Conservation (phyloP, 1,139 yeast species). For the Suhomyces atakaporum region DNA sequence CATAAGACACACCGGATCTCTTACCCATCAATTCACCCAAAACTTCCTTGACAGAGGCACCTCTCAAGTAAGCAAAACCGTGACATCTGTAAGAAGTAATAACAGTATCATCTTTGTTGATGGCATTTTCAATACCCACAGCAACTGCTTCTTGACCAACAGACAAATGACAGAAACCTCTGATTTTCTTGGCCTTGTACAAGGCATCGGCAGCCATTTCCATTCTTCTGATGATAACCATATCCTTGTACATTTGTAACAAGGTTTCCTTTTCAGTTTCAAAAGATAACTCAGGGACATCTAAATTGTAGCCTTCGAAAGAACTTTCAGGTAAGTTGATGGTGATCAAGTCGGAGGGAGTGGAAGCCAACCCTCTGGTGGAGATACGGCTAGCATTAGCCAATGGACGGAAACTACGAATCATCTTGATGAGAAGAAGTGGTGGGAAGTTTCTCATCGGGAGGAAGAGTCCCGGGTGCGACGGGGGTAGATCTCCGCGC, state of each 20-base stretch:
- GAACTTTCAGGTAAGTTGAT: conserved; percentile 74
- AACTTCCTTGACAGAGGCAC: conserved; percentile 86
- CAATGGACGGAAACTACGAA: conserved; percentile 26
- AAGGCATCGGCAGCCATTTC: conserved; percentile 99
- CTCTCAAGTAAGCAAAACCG: conserved; percentile 96
- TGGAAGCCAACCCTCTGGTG: conserved; percentile 39
- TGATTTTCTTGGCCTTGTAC: conserved; percentile 95
- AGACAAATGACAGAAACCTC: conserved; percentile 99
- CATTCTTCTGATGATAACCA: conserved; percentile 93
- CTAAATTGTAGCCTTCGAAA: conserved; percentile 84
- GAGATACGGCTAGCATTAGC: conserved; percentile 19
- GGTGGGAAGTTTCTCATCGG: conserved; percentile 13
- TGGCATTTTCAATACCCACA: conserved; percentile 96
- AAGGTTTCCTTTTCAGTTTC: conserved; percentile 78
- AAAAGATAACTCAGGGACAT: conserved; percentile 66
- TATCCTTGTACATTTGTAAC: conserved; percentile 93
- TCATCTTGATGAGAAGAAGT: conserved; percentile 17
- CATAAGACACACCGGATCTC: conserved; percentile 91
- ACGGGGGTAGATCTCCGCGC: conserved; percentile 13
- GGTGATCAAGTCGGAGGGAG: conserved; percentile 43
- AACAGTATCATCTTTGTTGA: conserved; percentile 77
- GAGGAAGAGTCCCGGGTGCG: conserved; percentile 16
- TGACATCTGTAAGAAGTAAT: conserved; percentile 98
- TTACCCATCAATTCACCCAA: conserved; percentile 97
- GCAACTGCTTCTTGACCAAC: conserved; percentile 99